Evolutionary conservation across 2,329 filamentous ascomycete genomes (phyloP).

Genomic region (Penicillium sp.): DNA sequence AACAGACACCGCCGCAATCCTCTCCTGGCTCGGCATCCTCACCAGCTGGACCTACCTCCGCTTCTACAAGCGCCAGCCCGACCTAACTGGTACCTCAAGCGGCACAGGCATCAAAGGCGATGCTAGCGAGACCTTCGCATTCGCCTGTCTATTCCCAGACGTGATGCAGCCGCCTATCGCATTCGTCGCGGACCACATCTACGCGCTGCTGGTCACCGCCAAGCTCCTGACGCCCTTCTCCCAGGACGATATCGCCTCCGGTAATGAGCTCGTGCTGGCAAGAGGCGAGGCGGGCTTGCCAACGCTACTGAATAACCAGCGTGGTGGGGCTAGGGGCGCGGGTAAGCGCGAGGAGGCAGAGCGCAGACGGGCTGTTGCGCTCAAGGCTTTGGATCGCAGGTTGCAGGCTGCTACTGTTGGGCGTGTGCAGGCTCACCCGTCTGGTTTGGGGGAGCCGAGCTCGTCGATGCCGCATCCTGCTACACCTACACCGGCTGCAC

Average conservation of each 20-base stretch:
- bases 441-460: conserved; percentile 30
- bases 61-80: conserved; percentile 75
- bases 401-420: conserved; percentile 74
- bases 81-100: conserved; percentile 53
- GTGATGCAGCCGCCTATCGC: conserved; percentile 75
- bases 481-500: conserved; percentile 53
- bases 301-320: conserved; percentile 53
- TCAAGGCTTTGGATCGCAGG: conserved; percentile 89
- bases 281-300: conserved; percentile 61
- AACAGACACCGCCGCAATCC: conserved; percentile 73
- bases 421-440: conserved; percentile 43
- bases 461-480: conserved; percentile 40
- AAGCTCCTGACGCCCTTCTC: conserved; percentile 83
- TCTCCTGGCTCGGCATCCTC: conserved; percentile 77
- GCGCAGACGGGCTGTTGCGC: conserved; percentile 78
- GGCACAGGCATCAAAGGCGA: conserved; percentile 71
- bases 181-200: conserved; percentile 70
- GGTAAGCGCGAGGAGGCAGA: conserved; percentile 88
- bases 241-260: conserved; percentile 71
- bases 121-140: conserved; percentile 92
- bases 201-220: conserved; percentile 69
- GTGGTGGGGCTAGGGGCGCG: conserved; percentile 46
- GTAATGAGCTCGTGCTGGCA: conserved; percentile 67
- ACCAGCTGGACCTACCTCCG: conserved; percentile 93
- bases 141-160: conserved; percentile 92